Evolutionary conservation across 2,329 filamentous ascomycete genomes (phyloP).

Genomic region (Clarireedia homoeocarpa): DNA sequence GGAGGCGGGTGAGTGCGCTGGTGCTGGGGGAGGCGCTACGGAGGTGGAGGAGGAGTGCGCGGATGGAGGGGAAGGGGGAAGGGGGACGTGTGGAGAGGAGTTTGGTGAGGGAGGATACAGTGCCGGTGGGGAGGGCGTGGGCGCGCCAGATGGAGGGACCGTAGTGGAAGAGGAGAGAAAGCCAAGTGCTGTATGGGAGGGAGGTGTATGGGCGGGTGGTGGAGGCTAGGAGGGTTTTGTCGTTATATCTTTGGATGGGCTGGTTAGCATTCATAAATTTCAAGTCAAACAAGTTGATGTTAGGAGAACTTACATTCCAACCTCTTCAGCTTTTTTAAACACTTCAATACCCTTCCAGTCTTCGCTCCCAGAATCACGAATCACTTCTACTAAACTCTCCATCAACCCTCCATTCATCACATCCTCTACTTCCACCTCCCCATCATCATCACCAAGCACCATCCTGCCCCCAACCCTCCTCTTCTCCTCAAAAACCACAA

Average conservation of each 20-base stretch:
- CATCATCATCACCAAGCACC: not conserved
- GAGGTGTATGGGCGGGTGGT: slow-evolving; percentile 2
- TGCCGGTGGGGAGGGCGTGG: not conserved
- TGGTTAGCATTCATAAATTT: no score
- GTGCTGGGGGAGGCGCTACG: not conserved
- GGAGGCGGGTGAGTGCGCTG: not conserved
- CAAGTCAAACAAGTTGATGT: not conserved
- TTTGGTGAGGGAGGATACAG: not conserved
- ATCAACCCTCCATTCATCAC: not conserved
- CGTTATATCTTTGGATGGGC: not conserved
- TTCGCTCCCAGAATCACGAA: not conserved
- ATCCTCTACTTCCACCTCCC: slow-evolving; percentile 2
- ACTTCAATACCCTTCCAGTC: not conserved
- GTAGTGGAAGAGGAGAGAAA: not conserved
- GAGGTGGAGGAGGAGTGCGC: not conserved
- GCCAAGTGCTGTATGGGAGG: not conserved
- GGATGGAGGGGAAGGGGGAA: not conserved
- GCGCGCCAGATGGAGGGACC: not conserved
- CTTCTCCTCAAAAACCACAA: slow-evolving; percentile 3
- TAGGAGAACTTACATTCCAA: not conserved
- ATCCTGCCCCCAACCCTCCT: not conserved
- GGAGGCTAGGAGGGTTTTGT: not conserved
- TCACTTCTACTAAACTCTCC: not conserved
- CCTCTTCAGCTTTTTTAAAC: not conserved
- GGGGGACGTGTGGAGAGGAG: not conserved